Conservation (phyloP, 257 asterid genomes). For the Solanum appendiculatum region DNA sequence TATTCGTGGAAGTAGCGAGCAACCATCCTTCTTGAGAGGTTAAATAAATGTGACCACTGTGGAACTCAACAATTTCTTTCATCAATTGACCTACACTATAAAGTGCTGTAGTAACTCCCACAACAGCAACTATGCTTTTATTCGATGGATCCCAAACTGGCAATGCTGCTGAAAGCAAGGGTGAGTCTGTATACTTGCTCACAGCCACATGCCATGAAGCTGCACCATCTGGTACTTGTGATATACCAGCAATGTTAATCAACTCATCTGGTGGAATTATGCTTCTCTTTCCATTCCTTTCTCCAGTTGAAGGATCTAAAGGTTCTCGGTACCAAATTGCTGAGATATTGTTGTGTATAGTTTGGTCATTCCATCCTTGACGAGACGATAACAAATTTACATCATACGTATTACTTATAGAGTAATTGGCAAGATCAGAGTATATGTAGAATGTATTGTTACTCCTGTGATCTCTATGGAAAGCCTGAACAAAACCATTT, state of each 20-base stretch:
- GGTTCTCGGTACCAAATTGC: slow-evolving; percentile 84
- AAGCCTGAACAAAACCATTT: slow-evolving; percentile 91
- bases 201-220: slow-evolving; percentile 95
- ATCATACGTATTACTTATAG: slow-evolving; percentile 39
- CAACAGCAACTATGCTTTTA: slow-evolving; percentile 74
- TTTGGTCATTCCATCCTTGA: slow-evolving; percentile 80
- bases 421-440: slow-evolving; percentile 77
- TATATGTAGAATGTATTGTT: slow-evolving; percentile 65
- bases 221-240: slow-evolving; percentile 86
- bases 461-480: slow-evolving; percentile 73
- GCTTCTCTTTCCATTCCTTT: slow-evolving; percentile 44
- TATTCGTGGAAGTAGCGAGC: slow-evolving; percentile 70
- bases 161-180: slow-evolving; percentile 82
- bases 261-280: slow-evolving; percentile 69
- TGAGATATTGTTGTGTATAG: slow-evolving; percentile 54
- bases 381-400: slow-evolving; percentile 37
- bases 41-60: slow-evolving; percentile 79
- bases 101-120: slow-evolving; percentile 86
- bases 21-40: slow-evolving; percentile 97
- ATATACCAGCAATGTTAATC: slow-evolving; percentile 81
- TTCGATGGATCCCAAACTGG: slow-evolving; percentile 77
- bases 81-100: slow-evolving; percentile 86
- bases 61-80: slow-evolving; percentile 86
- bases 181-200: slow-evolving; percentile 76
- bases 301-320: slow-evolving; percentile 66